phyloP scores from a whole-genome alignment of 805 yeast genomes.

The Debaryomyces prosopidis region DNA sequence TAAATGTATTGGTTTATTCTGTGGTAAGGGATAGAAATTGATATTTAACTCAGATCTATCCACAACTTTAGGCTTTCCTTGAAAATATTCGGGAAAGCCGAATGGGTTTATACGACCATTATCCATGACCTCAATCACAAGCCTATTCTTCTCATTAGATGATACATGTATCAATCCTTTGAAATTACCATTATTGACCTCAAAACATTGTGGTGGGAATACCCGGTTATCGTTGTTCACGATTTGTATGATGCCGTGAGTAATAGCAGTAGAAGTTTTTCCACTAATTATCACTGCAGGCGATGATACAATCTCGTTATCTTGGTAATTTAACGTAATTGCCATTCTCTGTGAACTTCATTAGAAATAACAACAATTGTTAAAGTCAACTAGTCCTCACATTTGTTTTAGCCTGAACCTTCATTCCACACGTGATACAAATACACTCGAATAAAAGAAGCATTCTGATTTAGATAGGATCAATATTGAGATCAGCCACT shows the following conservation, averaged over 20 bases:
- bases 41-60: conserved; percentile 27
- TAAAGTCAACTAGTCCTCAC: background rate
- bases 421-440: conserved; percentile 31
- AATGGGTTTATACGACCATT: conserved; percentile 32
- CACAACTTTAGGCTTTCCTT: conserved; percentile 13
- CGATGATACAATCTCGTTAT: conserved; percentile 40
- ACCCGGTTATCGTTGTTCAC: conserved; percentile 33
- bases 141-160: conserved; percentile 58
- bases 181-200: conserved; percentile 66
- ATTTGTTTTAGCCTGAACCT: background rate
- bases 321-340: conserved; percentile 31
- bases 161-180: conserved; percentile 72
- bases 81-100: conserved; percentile 24
- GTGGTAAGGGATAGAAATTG: conserved; percentile 47
- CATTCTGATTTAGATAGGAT: background rate
- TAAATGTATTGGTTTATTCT: conserved; percentile 78
- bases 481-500: background rate
- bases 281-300: conserved; percentile 41
- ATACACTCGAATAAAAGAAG: no score
- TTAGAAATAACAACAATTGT: background rate
- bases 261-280: conserved; percentile 12
- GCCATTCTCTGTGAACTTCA: conserved; percentile 11
- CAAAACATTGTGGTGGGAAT: conserved; percentile 72
- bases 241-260: conserved; percentile 31
- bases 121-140: conserved; percentile 51